Base-by-base conservation (phyloP, 495 filamentous ascomycete species). In the Rostrohypoxylon terebratum region DNA sequence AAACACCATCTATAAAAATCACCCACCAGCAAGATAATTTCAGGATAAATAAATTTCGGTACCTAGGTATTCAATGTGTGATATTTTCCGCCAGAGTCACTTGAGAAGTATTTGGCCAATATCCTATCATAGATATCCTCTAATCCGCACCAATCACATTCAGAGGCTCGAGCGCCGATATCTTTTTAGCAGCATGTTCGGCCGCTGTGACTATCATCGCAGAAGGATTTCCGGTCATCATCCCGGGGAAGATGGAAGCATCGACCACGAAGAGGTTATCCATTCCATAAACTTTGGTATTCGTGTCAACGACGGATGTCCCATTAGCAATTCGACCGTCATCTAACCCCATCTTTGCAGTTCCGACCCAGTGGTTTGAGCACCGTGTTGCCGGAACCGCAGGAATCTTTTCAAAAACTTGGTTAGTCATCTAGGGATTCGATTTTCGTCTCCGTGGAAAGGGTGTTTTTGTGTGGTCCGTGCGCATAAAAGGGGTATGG, bases 211-310 rank as follows among this genome's bases (percentile, higher is more conserved):
- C 82, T 54, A 88, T 88, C 54, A 85, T 80, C 0, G 85, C 82
- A 4, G 79, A 80, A 4, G 87, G 87, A 70, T 89, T 89, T 9
- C 83, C 87, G 16, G 82, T 80, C 60, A 85, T 81, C 75, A 84
- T 82, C n/a, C 85, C 86, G 0, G 87, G 75, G 63, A 77, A 77
- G 1, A 78, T 78, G 0, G 70, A 74, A 1, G 76, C 76, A 34
- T 78, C 76, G 5, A 78, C 76, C 0, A 78, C 76, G 60, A 84
- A 82, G 61, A 89, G 75, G 72, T 88, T 88, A 50, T 87, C 83
- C 47, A 77, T 87, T 44, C 87, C 86, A 59, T 88, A 88, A 18
- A 88, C 86, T 73, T 85, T 85, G 25, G 86, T 80, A 74, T 87
- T 84, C 4, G 77, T 77, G 59, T 89, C 87, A 33, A 89, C 86